Evolutionary conservation across 2,329 filamentous ascomycete species (phyloP).

Genomic region (Stromatinia cepivora): DNA sequence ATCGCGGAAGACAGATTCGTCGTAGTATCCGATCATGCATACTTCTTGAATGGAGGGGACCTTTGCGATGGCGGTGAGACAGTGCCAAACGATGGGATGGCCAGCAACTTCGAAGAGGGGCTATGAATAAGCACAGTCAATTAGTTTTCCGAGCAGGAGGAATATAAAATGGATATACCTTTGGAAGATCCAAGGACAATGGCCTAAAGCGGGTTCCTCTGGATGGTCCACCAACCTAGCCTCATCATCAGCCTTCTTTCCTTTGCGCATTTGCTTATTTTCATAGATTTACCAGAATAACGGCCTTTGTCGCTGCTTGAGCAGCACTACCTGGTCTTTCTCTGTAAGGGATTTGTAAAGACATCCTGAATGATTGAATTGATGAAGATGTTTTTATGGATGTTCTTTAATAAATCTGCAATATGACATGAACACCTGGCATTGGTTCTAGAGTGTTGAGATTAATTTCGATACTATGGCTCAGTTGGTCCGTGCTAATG

Average conservation of each 20-base stretch:
- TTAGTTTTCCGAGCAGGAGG: conserved; percentile 7
- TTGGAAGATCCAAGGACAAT: conserved; percentile 91
- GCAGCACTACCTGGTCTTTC: conserved; percentile 50
- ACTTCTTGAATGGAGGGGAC: conserved; percentile 93
- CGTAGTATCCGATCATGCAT: conserved; percentile 98
- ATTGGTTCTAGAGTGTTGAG: conserved; percentile 5
- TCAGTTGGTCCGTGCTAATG: background rate
- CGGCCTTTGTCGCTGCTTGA: conserved; percentile 76
- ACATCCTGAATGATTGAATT: conserved; percentile 41
- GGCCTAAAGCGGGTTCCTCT: conserved; percentile 94
- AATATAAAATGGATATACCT: conserved; percentile 56
- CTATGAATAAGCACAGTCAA: conserved; percentile 47
- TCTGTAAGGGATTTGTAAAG: conserved; percentile 46
- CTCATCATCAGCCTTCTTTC: conserved; percentile 24
- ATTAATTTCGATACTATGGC: background rate
- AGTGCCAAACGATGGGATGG: conserved; percentile 98
- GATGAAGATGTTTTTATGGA: background rate
- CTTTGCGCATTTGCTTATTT: background rate
- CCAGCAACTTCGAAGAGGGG: conserved; percentile 98
- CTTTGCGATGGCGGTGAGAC: conserved; percentile 86
- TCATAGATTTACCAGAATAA: conserved; percentile 73
- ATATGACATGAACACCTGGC: conserved; percentile 22
- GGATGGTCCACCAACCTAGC: conserved; percentile 88
- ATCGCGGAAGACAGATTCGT: conserved; percentile 93
- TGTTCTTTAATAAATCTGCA: background rate